Percentiles rank a stretch among this genome's conserved stretches.
phyloP scores from a whole-genome alignment of 164 flowering plant genomes.

The Dillenia turbinata region DNA sequence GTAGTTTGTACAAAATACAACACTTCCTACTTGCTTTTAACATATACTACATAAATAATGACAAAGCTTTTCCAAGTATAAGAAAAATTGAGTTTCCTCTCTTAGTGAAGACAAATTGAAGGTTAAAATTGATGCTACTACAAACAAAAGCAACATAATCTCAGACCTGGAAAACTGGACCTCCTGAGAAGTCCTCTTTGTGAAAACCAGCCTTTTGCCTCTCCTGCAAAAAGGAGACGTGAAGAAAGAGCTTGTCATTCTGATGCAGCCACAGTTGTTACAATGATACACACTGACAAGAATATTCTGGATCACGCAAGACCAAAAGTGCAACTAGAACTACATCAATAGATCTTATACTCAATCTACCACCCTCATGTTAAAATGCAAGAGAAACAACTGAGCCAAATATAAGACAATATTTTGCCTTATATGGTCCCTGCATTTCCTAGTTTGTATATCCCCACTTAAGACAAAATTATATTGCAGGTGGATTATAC shows the following conservation, averaged over 20 bases:
- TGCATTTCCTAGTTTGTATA: too few species aligned
- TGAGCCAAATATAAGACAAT: too few species aligned
- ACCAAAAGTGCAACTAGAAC: neutral
- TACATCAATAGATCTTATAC: neutral
- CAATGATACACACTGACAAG: neutral
- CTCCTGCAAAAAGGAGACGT: conserved; percentile 32
- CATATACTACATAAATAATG: too few species aligned
- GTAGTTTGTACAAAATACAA: too few species aligned
- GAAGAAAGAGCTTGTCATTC: neutral
- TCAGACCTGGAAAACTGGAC: conserved; percentile 89
- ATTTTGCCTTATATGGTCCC: too few species aligned
- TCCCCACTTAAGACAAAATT: too few species aligned
- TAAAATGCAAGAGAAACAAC: too few species aligned
- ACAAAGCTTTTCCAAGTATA: too few species aligned
- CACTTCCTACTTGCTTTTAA: too few species aligned
- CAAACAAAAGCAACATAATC: neutral
- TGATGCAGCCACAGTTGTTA: neutral
- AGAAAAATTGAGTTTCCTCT: neutral
- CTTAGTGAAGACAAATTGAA: neutral
- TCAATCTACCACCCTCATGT: too few species aligned
- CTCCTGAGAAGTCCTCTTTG: conserved; percentile 57
- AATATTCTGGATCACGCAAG: neutral
- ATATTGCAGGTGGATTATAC: too few species aligned
- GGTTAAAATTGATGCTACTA: neutral
- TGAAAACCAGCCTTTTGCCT: conserved; percentile 46